Evolutionary conservation across 1,139 yeast genomes (phyloP).

Genomic region (Zygosaccharomyces pseudobailii): DNA sequence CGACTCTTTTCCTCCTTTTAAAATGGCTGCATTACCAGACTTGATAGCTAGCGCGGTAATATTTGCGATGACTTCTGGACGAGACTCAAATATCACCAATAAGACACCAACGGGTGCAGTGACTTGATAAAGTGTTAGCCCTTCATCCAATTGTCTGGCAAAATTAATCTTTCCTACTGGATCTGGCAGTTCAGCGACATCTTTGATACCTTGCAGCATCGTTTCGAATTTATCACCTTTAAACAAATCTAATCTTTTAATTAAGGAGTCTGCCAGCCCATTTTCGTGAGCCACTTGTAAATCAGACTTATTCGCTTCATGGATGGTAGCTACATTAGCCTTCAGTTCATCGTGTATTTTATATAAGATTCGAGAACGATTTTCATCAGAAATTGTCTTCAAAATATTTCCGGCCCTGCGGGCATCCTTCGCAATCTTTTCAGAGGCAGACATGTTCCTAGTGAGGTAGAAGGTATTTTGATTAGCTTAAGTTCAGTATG

Average conservation of each 20-base stretch:
- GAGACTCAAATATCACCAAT: conserved; percentile 86
- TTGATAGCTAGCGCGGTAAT: conserved; percentile 93
- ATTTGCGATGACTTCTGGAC: conserved; percentile 98
- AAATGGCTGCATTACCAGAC: conserved; percentile 91
- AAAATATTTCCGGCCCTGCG: conserved; percentile 72
- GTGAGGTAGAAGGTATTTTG: neutral
- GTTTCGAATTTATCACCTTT: conserved; percentile 81
- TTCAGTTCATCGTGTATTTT: conserved; percentile 66
- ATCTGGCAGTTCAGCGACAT: conserved; percentile 82
- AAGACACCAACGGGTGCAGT: conserved; percentile 95
- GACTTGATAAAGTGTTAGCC: conserved; percentile 70
- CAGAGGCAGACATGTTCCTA: conserved; percentile 45
- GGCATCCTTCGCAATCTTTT: conserved; percentile 72
- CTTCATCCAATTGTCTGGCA: conserved; percentile 82
- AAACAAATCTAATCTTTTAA: conserved; percentile 79
- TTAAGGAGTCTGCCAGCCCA: conserved; percentile 60
- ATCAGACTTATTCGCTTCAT: conserved; percentile 71
- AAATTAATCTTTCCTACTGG: conserved; percentile 85
- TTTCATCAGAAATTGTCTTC: conserved; percentile 68
- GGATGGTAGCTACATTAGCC: conserved; percentile 53
- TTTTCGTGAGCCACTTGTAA: conserved; percentile 60
- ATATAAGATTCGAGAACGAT: conserved; percentile 68
- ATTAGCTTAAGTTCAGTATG: neutral
- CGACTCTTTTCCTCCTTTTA: conserved; percentile 97
- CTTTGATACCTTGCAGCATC: conserved; percentile 92